Evolutionary conservation across 257 asterid species (phyloP).

Genomic region (Gentiana macrophylla): DNA sequence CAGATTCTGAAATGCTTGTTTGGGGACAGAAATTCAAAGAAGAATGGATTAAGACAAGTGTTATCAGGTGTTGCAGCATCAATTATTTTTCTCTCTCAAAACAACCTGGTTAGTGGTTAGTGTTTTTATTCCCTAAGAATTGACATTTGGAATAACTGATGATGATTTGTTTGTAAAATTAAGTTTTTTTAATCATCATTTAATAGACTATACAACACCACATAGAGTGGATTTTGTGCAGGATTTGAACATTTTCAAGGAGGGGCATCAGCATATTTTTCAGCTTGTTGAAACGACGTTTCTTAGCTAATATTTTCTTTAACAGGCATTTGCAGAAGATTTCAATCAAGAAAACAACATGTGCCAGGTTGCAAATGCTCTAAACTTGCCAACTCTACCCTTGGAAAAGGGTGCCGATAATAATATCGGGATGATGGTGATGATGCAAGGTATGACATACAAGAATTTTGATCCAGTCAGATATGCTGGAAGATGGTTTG

Average conservation of each 20-base stretch:
- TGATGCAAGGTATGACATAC: slow-evolving; percentile 76
- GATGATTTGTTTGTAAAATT: too few relatives aligned
- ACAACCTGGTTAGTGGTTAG: slow-evolving; percentile 46
- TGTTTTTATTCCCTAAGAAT: too few relatives aligned
- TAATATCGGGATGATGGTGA: slow-evolving; percentile 49
- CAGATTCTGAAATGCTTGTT: slow-evolving; percentile 16
- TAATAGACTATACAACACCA: too few relatives aligned
- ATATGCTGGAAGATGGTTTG: slow-evolving; percentile 95
- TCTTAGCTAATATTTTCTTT: slow-evolving; percentile 5
- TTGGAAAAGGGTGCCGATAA: slow-evolving; percentile 31
- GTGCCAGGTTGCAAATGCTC: slow-evolving; percentile 48
- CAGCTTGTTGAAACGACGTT: too few relatives aligned
- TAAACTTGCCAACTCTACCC: slow-evolving; percentile 37
- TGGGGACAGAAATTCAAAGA: slow-evolving; percentile 23
- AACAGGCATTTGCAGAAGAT: slow-evolving; percentile 54
- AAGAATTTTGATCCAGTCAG: slow-evolving; percentile 76
- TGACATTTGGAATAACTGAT: too few relatives aligned
- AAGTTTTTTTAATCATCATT: too few relatives aligned
- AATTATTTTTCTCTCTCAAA: slow-evolving; percentile 47
- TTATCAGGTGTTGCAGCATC: slow-evolving; percentile 80
- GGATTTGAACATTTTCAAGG: too few relatives aligned
- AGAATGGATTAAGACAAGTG: slow-evolving; percentile 43
- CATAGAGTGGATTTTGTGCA: too few relatives aligned
- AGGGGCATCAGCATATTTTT: too few relatives aligned
- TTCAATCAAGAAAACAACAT: slow-evolving; percentile 21